Conservation (phyloP, 1,284 basidiomycete species). For the Phellopilus nigrolimitatus region DNA sequence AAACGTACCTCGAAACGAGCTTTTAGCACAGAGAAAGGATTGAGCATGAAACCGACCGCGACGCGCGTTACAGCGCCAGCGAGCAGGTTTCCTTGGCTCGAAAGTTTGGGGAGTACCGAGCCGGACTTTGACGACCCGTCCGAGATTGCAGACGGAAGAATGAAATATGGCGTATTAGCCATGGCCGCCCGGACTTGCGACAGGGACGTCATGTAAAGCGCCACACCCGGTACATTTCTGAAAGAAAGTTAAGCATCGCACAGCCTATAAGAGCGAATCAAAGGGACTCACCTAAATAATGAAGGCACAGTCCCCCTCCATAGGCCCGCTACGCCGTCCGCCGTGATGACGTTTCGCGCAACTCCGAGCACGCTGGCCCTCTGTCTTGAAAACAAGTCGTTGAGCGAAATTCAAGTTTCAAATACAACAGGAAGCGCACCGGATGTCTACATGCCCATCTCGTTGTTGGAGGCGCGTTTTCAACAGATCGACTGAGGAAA, state of each 20-base stretch:
- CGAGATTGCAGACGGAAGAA: slow-evolving; percentile 26
- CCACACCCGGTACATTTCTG: slow-evolving; percentile 92
- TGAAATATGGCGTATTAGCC: slow-evolving; percentile 62
- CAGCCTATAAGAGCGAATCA: background rate
- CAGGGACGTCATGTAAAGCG: slow-evolving; percentile 85
- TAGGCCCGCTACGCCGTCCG: slow-evolving; percentile 62
- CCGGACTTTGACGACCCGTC: slow-evolving; percentile 26
- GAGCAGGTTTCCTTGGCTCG: slow-evolving; percentile 78
- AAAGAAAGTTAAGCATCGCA: background rate
- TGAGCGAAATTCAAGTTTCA: slow-evolving; percentile 10
- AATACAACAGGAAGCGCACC: slow-evolving; percentile 29
- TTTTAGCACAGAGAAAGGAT: slow-evolving; percentile 93
- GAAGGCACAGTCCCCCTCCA: slow-evolving; percentile 89
- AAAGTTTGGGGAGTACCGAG: slow-evolving; percentile 74
- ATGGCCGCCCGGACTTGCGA: slow-evolving; percentile 72
- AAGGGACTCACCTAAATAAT: slow-evolving; percentile 53
- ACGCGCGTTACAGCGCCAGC: slow-evolving; percentile 87
- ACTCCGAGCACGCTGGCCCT: slow-evolving; percentile 43
- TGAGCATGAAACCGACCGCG: slow-evolving; percentile 82
- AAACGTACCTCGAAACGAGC: slow-evolving; percentile 88
- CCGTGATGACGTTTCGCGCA: slow-evolving; percentile 53
- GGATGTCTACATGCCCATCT: slow-evolving; percentile 38
- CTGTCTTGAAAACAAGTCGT: slow-evolving; percentile 26
- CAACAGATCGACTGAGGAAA: slow-evolving; percentile 70
- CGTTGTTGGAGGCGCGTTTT: slow-evolving; percentile 86